Percentiles rank a stretch among this genome's conserved stretches.
Conservation (phyloP, 257 asterid genomes). For the Gentiana straminea region DNA sequence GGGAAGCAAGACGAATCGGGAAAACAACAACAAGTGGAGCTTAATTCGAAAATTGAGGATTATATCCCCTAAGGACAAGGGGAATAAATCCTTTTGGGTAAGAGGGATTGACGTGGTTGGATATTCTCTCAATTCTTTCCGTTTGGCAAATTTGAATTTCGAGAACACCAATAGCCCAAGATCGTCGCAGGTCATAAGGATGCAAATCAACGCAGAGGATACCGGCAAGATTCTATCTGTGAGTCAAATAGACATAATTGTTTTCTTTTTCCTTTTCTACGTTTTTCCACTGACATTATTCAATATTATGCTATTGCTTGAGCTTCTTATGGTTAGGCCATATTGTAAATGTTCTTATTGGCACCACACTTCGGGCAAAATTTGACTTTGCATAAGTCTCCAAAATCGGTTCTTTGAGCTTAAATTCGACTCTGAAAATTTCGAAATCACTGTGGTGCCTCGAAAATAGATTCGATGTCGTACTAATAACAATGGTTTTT, state of each 20-base stretch:
- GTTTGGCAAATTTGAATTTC: slow-evolving; percentile 48
- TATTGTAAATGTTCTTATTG: too few species aligned
- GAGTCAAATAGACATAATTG: slow-evolving; percentile 13
- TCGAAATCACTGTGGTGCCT: too few species aligned
- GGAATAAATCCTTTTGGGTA: slow-evolving; percentile 73
- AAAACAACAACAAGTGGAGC: slow-evolving; percentile 16
- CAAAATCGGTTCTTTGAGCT: too few species aligned
- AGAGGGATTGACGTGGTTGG: slow-evolving; percentile 83
- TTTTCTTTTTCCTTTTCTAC: not conserved
- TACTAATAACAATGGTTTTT: too few species aligned
- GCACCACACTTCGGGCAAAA: too few species aligned
- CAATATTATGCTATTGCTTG: not conserved
- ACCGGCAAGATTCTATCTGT: slow-evolving; percentile 55
- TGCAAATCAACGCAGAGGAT: slow-evolving; percentile 37
- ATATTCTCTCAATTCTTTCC: slow-evolving; percentile 60
- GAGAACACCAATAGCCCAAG: slow-evolving; percentile 39
- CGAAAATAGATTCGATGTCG: too few species aligned
- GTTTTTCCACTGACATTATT: not conserved
- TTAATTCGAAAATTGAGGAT: slow-evolving; percentile 55
- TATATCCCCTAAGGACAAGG: slow-evolving; percentile 54
- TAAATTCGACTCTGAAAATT: too few species aligned
- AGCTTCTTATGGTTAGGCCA: slow-evolving; percentile 1
- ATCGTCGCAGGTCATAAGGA: slow-evolving; percentile 49
- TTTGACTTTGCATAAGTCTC: too few species aligned
- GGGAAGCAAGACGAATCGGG: slow-evolving; percentile 17